These are phyloP conservation scores for Spathaspora sp. DNA, from an alignment of 1,139 yeast genomes.

Conservation along the genomic window DNA sequence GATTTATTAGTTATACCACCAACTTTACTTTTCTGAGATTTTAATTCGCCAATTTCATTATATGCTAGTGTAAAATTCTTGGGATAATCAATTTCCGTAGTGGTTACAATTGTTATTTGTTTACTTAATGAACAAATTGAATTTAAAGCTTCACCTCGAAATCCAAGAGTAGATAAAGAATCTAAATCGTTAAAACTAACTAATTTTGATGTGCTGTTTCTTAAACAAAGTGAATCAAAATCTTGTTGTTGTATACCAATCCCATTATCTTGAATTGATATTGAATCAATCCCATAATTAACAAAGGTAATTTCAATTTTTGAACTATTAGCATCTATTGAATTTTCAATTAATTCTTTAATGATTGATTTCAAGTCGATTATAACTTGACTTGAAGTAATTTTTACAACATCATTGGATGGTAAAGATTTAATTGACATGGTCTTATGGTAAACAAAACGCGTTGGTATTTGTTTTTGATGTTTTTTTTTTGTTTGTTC, in stretches of 20 bases:
- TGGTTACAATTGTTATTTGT: slow-evolving; percentile 50
- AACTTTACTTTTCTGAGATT: slow-evolving; percentile 29
- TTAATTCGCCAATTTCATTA: slow-evolving; percentile 52
- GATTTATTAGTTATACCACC: slow-evolving; percentile 42
- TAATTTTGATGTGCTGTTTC: slow-evolving; percentile 83
- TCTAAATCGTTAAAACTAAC: slow-evolving; percentile 54
- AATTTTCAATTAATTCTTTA: slow-evolving; percentile 84
- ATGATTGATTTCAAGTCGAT: slow-evolving; percentile 73
- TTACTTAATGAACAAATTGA: slow-evolving; percentile 68
- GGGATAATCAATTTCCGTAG: slow-evolving; percentile 52
- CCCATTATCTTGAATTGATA: slow-evolving; percentile 77
- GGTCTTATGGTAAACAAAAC: background rate
- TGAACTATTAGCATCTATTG: slow-evolving; percentile 75
- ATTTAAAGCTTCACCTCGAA: slow-evolving; percentile 83
- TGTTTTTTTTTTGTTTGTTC: background rate
- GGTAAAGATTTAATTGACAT: background rate
- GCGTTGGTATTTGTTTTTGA: background rate
- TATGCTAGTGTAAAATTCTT: slow-evolving; percentile 55
- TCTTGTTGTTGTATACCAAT: slow-evolving; percentile 64
- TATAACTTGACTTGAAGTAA: slow-evolving; percentile 93
- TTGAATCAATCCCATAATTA: slow-evolving; percentile 72
- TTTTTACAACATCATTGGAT: slow-evolving; percentile 55
- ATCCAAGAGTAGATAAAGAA: slow-evolving; percentile 61
- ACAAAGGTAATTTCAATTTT: slow-evolving; percentile 64
- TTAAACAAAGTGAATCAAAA: slow-evolving; percentile 59